phyloP scores from a whole-genome alignment of 1,284 basidiomycete species.

The Phaffia rhodozyma region DNA sequence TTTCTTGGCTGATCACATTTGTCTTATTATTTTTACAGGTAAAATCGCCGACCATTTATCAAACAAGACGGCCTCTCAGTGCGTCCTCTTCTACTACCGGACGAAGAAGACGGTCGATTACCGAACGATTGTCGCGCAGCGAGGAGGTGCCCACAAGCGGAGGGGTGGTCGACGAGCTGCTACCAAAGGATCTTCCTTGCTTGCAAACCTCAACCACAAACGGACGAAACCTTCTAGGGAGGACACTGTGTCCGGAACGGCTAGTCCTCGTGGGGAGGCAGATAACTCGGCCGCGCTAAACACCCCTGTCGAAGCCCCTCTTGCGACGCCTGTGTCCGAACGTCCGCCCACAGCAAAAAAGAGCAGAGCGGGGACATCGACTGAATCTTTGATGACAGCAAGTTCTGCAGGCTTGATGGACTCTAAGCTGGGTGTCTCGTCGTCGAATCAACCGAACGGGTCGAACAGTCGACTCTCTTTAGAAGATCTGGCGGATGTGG shows the following conservation, averaged over 20 bases:
- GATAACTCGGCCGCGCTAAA: too few relatives aligned
- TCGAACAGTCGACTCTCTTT: too few relatives aligned
- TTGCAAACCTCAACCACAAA: conserved; percentile 28
- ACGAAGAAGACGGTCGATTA: conserved; percentile 90
- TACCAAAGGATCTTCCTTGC: conserved; percentile 28
- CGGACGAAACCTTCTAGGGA: neutral
- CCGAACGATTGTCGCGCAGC: conserved; percentile 42
- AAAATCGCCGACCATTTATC: conserved; percentile 65
- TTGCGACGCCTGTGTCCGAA: too few relatives aligned
- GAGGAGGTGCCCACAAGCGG: conserved; percentile 40
- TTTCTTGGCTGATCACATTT: neutral
- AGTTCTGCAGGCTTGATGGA: too few relatives aligned
- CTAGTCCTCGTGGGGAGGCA: neutral
- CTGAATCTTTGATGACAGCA: neutral
- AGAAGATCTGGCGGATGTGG: too few relatives aligned
- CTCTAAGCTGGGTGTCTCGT: too few relatives aligned
- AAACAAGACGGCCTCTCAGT: conserved; percentile 78
- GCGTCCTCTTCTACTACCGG: conserved; percentile 87
- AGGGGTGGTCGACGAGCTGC: conserved; percentile 16
- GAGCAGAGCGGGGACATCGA: neutral
- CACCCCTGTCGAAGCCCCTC: too few relatives aligned
- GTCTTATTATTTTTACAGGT: conserved; percentile 19
- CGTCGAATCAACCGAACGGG: too few relatives aligned
- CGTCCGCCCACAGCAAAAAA: neutral
- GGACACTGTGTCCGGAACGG: neutral